A percentile compares a stretch with the other conserved stretches of the same genome.
Evolutionary conservation across 352 stramenopile genomes (phyloP).

Genomic region (Phytopythium ostracodes): DNA sequence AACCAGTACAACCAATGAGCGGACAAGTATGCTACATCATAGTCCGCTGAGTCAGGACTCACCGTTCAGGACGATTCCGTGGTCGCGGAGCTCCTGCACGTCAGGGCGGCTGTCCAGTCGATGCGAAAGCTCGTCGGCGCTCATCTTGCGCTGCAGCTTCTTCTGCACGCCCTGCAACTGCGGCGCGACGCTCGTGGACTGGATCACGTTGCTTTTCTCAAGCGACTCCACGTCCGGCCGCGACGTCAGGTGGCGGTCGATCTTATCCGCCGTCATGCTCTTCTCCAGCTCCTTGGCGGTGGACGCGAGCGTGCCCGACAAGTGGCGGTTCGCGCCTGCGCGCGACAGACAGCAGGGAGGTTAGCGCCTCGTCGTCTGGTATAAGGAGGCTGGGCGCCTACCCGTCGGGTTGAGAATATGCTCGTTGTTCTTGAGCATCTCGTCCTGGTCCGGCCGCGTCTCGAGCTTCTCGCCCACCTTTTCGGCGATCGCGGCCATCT

Average conservation of each 20-base stretch:
- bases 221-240: constrained; percentile 57
- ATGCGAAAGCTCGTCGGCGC: constrained; percentile 66
- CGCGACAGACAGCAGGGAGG: background rate
- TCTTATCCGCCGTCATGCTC: constrained; percentile 55
- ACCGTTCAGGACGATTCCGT: constrained; percentile 60
- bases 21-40: too few species aligned
- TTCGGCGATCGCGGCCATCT: constrained; percentile 30
- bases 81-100: constrained; percentile 69
- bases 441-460: constrained; percentile 35
- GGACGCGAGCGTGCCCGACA: constrained; percentile 37
- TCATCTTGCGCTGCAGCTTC: constrained; percentile 70
- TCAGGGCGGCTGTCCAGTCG: constrained; percentile 64
- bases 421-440: constrained; percentile 46
- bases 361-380: background rate
- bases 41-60: background rate
- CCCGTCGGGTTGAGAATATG: constrained; percentile 47
- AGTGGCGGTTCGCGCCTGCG: constrained; percentile 25
- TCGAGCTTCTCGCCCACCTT: constrained; percentile 43
- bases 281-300: constrained; percentile 47
- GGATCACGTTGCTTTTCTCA: constrained; percentile 52
- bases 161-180: constrained; percentile 70
- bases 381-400: background rate
- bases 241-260: constrained; percentile 55
- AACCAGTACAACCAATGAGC: background rate
- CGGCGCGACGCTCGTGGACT: constrained; percentile 44